Evolutionary conservation across 441 rosid genomes (phyloP).

Genomic region (Caryocar brasiliense): DNA sequence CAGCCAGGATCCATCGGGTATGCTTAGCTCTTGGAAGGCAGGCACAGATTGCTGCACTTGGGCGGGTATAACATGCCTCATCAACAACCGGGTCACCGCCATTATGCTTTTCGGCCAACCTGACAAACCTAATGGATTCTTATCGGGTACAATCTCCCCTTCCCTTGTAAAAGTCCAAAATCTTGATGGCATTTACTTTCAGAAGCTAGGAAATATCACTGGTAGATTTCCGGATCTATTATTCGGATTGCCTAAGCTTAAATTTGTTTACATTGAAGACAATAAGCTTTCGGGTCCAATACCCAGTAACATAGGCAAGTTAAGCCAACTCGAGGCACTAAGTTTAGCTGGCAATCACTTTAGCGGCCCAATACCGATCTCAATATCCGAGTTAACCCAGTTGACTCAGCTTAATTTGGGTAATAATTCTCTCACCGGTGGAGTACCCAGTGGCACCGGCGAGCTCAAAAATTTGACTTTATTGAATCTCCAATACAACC

Average conservation of each 20-base stretch:
- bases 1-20: constrained; percentile 57
- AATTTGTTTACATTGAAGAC: constrained; percentile 44
- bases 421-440: constrained; percentile 39
- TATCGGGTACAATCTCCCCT: constrained; percentile 60
- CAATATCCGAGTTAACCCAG: constrained; percentile 37
- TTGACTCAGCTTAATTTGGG: constrained; percentile 47
- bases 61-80: constrained; percentile 43
- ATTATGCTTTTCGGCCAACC: constrained; percentile 25
- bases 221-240: constrained; percentile 51
- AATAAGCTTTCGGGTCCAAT: constrained; percentile 58
- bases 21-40: constrained; percentile 59
- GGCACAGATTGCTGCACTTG: constrained; percentile 67
- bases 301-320: constrained; percentile 35
- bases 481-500: constrained; percentile 32
- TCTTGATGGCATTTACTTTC: constrained; percentile 44
- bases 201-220: constrained; percentile 37
- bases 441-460: constrained; percentile 34
- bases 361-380: constrained; percentile 51
- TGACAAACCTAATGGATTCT: constrained; percentile 29
- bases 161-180: constrained; percentile 32
- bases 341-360: constrained; percentile 53
- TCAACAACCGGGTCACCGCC: constrained; percentile 38
- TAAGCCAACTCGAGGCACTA: constrained; percentile 28
- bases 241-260: constrained; percentile 37
- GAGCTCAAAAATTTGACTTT: constrained; percentile 26